phyloP scores from a whole-genome alignment of 495 filamentous ascomycete genomes.

The Penicillium turbatum region DNA sequence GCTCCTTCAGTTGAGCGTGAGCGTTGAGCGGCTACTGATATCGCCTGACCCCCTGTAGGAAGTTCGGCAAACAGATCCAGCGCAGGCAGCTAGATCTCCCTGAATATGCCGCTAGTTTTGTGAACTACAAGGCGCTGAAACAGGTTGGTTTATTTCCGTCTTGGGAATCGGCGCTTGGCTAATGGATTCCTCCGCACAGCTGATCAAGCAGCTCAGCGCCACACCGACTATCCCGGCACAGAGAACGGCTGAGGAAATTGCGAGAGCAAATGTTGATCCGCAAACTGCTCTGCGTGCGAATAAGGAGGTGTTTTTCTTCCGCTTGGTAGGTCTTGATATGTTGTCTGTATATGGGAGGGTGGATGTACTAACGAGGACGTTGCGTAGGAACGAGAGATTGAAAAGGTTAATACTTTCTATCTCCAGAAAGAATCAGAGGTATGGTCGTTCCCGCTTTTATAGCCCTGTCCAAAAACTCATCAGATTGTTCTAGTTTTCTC shows the following conservation, averaged over 20 bases:
- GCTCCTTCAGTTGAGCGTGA: neutral
- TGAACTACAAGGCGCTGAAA: slow-evolving; percentile 98
- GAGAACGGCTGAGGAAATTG: slow-evolving; percentile 52
- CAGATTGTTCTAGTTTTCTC: slow-evolving; percentile 62
- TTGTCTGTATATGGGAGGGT: neutral
- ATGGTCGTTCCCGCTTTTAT: slow-evolving; percentile 21
- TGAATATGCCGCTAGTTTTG: slow-evolving; percentile 98
- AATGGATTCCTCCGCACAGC: slow-evolving; percentile 48
- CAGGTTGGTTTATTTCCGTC: slow-evolving; percentile 56
- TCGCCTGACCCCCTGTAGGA: slow-evolving; percentile 55
- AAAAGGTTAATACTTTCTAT: slow-evolving; percentile 98
- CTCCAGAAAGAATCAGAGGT: slow-evolving; percentile 98
- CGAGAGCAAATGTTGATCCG: slow-evolving; percentile 57
- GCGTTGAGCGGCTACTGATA: slow-evolving; percentile 1
- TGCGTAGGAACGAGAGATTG: slow-evolving; percentile 84
- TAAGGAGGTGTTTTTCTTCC: slow-evolving; percentile 97
- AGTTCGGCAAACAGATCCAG: slow-evolving; percentile 99
- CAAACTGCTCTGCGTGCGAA: slow-evolving; percentile 93
- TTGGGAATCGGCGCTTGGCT: slow-evolving; percentile 8
- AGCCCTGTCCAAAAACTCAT: slow-evolving; percentile 2
- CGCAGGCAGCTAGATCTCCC: slow-evolving; percentile 97
- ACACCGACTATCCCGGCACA: slow-evolving; percentile 77
- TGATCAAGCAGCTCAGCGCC: slow-evolving; percentile 95
- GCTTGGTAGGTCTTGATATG: slow-evolving; percentile 58
- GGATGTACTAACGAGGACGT: neutral